Evolutionary conservation across 1,284 basidiomycete genomes (phyloP).

Genomic region (Ganoderma resinaceum): DNA sequence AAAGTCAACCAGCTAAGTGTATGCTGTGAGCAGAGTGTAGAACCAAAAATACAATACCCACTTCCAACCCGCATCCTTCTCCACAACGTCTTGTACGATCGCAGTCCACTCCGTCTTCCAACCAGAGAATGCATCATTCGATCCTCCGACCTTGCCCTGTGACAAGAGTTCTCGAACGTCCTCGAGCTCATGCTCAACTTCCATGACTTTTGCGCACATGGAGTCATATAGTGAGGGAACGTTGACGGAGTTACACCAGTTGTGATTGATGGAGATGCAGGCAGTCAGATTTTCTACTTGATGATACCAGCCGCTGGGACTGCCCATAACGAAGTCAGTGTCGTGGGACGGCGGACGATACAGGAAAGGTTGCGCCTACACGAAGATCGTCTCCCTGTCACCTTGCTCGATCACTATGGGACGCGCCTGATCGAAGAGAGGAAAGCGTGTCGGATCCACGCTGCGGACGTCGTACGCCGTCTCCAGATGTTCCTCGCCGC

Average conservation of each 20-base stretch:
- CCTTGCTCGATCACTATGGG: conserved; percentile 40
- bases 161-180: conserved; percentile 39
- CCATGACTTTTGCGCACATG: conserved; percentile 41
- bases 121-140: not conserved
- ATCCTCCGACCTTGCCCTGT: not conserved
- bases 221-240: conserved; percentile 40
- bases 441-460: conserved; percentile 32
- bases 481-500: conserved; percentile 31
- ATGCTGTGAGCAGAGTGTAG: too few relatives aligned
- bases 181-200: conserved; percentile 41
- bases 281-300: conserved; percentile 42
- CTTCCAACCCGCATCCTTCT: conserved; percentile 45
- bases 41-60: conserved; percentile 28
- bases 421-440: conserved; percentile 27
- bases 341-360: not conserved
- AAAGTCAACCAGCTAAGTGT: conserved; percentile 39
- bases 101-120: conserved; percentile 38
- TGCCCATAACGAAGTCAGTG: conserved; percentile 5
- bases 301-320: conserved; percentile 44
- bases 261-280: conserved; percentile 44
- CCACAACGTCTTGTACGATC: conserved; percentile 43
- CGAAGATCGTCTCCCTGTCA: conserved; percentile 41
- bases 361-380: conserved; percentile 28
- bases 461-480: conserved; percentile 38
- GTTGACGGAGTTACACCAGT: conserved; percentile 44